A percentile compares a stretch with the other conserved stretches of the same genome.
Evolutionary conservation across 495 filamentous ascomycete genomes (phyloP).

Genomic region (Penicillium samsonianum): DNA sequence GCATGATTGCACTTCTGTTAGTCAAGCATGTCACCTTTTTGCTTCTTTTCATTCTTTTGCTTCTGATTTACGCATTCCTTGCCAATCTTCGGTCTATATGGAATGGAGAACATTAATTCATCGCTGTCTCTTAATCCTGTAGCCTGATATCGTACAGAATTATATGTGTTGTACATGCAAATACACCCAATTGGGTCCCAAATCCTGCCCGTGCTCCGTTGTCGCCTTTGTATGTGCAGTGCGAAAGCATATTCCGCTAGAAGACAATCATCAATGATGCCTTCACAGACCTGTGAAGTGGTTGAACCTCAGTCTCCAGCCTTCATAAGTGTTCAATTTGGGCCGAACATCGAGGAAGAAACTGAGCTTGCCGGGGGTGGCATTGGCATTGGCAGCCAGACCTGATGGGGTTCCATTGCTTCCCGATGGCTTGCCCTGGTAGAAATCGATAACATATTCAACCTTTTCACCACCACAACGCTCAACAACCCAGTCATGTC

Average conservation of each 20-base stretch:
- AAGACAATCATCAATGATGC: neutral
- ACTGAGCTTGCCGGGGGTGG: slow-evolving; percentile 66
- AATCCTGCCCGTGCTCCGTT: slow-evolving; percentile 31
- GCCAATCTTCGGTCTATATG: slow-evolving; percentile 12
- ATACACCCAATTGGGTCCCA: slow-evolving; percentile 34
- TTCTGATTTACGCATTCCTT: slow-evolving; percentile 1
- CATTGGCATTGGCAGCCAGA: slow-evolving; percentile 42
- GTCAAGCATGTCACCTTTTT: slow-evolving; percentile 18
- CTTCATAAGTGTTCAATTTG: slow-evolving; percentile 90
- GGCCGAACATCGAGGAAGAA: slow-evolving; percentile 96
- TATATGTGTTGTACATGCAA: slow-evolving; percentile 41
- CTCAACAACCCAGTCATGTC: slow-evolving; percentile 97
- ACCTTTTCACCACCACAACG: slow-evolving; percentile 78
- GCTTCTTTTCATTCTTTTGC: slow-evolving; percentile 19
- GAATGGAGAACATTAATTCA: slow-evolving; percentile 30
- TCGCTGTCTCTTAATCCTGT: slow-evolving; percentile 18
- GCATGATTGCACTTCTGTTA: slow-evolving; percentile 25
- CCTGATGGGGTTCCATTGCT: slow-evolving; percentile 26
- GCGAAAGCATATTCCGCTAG: slow-evolving; percentile 8
- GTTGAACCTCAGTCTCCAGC: slow-evolving; percentile 76
- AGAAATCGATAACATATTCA: slow-evolving; percentile 98
- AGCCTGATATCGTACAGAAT: slow-evolving; percentile 42
- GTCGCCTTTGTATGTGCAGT: slow-evolving; percentile 33
- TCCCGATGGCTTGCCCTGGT: slow-evolving; percentile 65
- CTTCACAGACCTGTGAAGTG: slow-evolving; percentile 59